These are phyloP conservation scores for Sphaceloma murrayae DNA, from an alignment of 2,329 filamentous ascomycete genomes.

Conservation along the genomic window DNA sequence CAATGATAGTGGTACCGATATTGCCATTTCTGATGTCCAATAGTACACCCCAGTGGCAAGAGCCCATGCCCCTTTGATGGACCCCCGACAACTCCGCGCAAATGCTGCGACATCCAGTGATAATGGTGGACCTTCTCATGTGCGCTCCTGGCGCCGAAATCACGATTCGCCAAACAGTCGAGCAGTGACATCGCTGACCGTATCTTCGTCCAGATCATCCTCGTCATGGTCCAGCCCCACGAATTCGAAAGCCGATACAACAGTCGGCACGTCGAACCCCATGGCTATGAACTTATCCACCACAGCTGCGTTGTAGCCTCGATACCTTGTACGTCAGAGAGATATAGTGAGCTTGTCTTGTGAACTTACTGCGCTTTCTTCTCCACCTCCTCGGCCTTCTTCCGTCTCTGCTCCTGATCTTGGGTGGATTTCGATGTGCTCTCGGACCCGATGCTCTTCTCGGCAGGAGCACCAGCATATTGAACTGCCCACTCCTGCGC, in stretches of 20 bases:
- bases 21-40: too few species aligned
- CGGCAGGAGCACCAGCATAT: conserved; percentile 66
- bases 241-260: conserved; percentile 73
- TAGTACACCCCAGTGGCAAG: too few species aligned
- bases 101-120: too few species aligned
- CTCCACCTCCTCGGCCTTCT: conserved; percentile 48
- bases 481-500: conserved; percentile 86
- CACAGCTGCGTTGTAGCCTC: conserved; percentile 76
- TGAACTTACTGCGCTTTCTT: conserved; percentile 44
- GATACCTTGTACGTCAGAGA: conserved; percentile 49
- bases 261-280: conserved; percentile 82
- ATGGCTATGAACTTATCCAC: conserved; percentile 78
- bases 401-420: conserved; percentile 39
- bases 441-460: conserved; percentile 37
- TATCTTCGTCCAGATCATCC: conserved; percentile 80
- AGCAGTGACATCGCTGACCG: conserved; percentile 83
- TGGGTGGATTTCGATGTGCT: conserved; percentile 22
- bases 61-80: too few species aligned
- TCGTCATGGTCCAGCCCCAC: conserved; percentile 74
- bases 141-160: too few species aligned
- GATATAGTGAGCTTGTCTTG: conserved; percentile 25
- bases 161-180: conserved; percentile 62
- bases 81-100: too few species aligned
- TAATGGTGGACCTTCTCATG: not conserved
- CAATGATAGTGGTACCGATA: too few species aligned